Conservation (phyloP, 2,329 filamentous ascomycete species). For the Fusarium aywerte region DNA sequence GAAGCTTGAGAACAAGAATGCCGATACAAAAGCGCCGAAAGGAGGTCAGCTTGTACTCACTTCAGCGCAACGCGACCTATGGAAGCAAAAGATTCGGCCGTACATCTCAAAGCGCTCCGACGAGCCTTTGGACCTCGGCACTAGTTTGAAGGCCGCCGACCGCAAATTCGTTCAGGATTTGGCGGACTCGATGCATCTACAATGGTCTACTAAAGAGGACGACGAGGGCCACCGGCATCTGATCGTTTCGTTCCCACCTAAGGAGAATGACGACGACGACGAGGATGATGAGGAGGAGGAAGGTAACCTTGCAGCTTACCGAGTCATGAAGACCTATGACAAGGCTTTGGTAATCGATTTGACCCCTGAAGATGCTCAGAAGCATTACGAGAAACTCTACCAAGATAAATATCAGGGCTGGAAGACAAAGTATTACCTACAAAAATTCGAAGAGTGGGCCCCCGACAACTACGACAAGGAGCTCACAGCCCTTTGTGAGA, state of each 20-base stretch:
- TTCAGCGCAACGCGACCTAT: constrained; percentile 82
- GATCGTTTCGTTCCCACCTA: constrained; percentile 61
- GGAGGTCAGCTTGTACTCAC: constrained; percentile 77
- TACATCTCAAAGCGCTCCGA: constrained; percentile 78
- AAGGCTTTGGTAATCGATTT: constrained; percentile 87
- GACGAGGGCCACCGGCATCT: constrained; percentile 66
- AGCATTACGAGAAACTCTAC: constrained; percentile 84
- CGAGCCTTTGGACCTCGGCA: constrained; percentile 77
- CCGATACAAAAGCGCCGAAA: constrained; percentile 62
- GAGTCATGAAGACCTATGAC: constrained; percentile 90
- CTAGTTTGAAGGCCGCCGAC: constrained; percentile 80
- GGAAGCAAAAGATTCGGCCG: constrained; percentile 81
- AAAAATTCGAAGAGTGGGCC: constrained; percentile 89
- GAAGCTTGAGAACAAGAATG: constrained; percentile 67
- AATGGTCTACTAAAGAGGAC: constrained; percentile 68
- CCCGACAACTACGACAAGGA: constrained; percentile 79
- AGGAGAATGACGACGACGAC: constrained; percentile 55
- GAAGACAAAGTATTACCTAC: constrained; percentile 93
- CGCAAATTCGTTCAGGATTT: constrained; percentile 93
- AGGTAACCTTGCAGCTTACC: constrained; percentile 84
- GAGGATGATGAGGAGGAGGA: constrained; percentile 71
- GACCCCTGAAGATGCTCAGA: constrained; percentile 80
- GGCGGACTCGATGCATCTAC: constrained; percentile 69
- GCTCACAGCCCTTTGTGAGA: constrained; percentile 85
- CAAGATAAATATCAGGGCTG: constrained; percentile 89